Percentiles rank a stretch among this genome's conserved stretches.
phyloP scores from a whole-genome alignment of 208 protist species.

The Zelonia costaricensis region DNA sequence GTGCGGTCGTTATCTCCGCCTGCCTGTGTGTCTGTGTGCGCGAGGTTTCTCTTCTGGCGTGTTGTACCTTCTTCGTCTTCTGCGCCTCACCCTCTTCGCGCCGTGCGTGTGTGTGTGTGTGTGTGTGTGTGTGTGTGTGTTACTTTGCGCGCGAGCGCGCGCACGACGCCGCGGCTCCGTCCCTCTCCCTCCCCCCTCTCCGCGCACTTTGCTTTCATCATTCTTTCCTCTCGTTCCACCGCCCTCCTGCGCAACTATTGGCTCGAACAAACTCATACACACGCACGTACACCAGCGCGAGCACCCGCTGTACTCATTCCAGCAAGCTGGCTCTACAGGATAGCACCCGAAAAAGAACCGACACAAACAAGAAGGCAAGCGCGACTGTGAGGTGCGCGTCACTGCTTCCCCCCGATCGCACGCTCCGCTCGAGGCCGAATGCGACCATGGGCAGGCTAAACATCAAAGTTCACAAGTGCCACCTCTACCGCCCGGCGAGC shows the following conservation, averaged over 20 bases:
- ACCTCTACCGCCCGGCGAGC: constrained; percentile 40
- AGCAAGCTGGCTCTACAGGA: no score
- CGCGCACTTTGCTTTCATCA: neutral
- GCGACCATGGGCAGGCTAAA: constrained; percentile 59
- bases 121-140: no score
- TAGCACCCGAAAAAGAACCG: no score
- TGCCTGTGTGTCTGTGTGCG: neutral
- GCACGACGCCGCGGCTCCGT: no score
- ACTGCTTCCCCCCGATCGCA: neutral
- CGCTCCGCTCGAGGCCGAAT: neutral
- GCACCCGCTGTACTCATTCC: no score
- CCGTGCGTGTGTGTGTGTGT: no score
- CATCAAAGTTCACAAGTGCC: constrained; percentile 56
- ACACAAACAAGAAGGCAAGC: no score
- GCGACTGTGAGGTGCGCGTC: no score
- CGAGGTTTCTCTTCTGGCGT: neutral
- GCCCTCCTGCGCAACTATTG: no score
- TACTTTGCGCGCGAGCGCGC: no score
- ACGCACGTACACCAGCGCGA: neutral
- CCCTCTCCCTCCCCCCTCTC: constrained; percentile 1
- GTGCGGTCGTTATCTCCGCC: neutral
- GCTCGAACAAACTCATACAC: constrained; percentile 6
- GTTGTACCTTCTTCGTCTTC: neutral
- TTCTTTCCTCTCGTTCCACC: constrained; percentile 14
- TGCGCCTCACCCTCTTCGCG: neutral